Base-by-base conservation (phyloP, 1,139 yeast species). In the Yamadazyma atmosphaerica region DNA sequence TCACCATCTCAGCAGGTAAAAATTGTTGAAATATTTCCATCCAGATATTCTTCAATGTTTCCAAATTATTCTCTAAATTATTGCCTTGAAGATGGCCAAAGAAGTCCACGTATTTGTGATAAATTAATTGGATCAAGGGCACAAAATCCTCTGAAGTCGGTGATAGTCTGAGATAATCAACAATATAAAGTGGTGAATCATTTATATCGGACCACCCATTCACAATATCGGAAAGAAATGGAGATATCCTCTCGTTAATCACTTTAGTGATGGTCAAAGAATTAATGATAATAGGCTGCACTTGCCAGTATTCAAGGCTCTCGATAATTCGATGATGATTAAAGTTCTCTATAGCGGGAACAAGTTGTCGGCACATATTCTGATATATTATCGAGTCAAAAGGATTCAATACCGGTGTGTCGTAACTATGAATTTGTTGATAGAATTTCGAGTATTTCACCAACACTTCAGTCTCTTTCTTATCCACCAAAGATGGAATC, bases 371-470 rank as follows among this genome's bases (percentile, higher is more conserved):
- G n/a, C 28, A 24, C 8, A 49, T 6, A 26, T 44, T 41, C 18
- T 14, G 35, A 28, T 46, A 47, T 3, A 47, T 36, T 12, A 44
- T 18, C 4, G 49, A 46, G 34, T 47, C 51, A 42, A 45, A 47
- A 3, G 51, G 50, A 39, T 47, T 47, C 15, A 48, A 19, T 14
- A 32, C 28, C 5, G 39, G 37, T 13, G 12, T 22, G 13, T 43
- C 42, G 23, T 14, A 30, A 3, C 30, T 41, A 12, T 36, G 17
- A 3, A 47, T 28, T 16, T 31, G 32, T 22, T 28, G 32, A 25
- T 47, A 47, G 4, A 26, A 11, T 15, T 27, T 13, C 4, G 35
- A 32, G 13, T 41, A 26, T 17, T 11, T 23, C 2, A 15, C 15
- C 17, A 49, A 28, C 2, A 12, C 30, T 5, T 35, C 40, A 0